phyloP scores from a whole-genome alignment of 805 yeast species.

The Sungouiella blattae region DNA sequence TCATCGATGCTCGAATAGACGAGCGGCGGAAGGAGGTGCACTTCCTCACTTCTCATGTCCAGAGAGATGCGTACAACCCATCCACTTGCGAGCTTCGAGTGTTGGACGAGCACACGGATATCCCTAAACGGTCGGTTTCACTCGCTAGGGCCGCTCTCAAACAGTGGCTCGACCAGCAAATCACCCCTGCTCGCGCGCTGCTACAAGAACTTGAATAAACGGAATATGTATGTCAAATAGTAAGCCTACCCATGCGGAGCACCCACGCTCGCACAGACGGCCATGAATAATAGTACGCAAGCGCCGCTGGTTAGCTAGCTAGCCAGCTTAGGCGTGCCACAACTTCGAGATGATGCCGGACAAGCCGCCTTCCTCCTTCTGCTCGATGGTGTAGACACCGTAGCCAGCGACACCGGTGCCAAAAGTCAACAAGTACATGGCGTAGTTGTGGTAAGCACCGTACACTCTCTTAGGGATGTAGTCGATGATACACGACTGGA shows the following conservation, averaged over 20 bases:
- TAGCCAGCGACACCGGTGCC: slow-evolving; percentile 66
- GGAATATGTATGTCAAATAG: not conserved
- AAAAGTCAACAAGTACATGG: slow-evolving; percentile 56
- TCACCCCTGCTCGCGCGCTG: slow-evolving; percentile 1
- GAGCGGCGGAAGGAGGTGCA: slow-evolving; percentile 16
- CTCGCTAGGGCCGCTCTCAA: slow-evolving; percentile 16
- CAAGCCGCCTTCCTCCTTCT: slow-evolving; percentile 58
- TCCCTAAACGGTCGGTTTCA: slow-evolving; percentile 16
- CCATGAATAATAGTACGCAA: too few species aligned
- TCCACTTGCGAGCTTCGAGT: slow-evolving; percentile 19
- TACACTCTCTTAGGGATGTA: slow-evolving; percentile 74
- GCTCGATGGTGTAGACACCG: slow-evolving; percentile 69
- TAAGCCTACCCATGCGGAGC: not conserved
- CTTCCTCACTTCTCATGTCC: slow-evolving; percentile 15
- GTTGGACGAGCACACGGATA: slow-evolving; percentile 21
- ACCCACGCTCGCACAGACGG: too few species aligned
- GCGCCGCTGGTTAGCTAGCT: too few species aligned
- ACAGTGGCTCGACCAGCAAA: slow-evolving; percentile 20
- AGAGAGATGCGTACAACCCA: slow-evolving; percentile 33
- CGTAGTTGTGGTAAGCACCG: slow-evolving; percentile 59
- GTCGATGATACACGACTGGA: slow-evolving; percentile 74
- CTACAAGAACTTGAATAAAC: not conserved
- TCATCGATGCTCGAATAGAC: slow-evolving; percentile 27
- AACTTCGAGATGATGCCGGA: slow-evolving; percentile 42
- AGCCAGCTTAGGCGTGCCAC: slow-evolving; percentile 35